These are phyloP conservation scores for Eucalyptus brandiana DNA, from an alignment of 345 rosid species.

Conservation along the genomic window DNA sequence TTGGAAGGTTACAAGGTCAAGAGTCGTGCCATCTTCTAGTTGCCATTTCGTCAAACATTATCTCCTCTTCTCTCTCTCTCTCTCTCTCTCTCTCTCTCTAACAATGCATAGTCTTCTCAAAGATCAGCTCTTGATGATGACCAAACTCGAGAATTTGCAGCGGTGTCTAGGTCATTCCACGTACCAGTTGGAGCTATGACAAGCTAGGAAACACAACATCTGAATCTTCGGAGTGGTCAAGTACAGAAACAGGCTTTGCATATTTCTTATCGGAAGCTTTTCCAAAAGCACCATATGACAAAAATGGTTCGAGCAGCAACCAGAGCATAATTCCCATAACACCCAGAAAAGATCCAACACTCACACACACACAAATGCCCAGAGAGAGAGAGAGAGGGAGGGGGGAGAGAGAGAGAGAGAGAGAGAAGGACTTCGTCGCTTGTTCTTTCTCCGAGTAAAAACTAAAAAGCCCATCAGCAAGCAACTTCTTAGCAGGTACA, in stretches of 20 bases:
- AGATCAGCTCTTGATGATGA: neutral
- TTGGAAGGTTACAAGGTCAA: neutral
- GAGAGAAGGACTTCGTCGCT: neutral
- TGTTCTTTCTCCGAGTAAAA: neutral
- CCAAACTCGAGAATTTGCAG: neutral
- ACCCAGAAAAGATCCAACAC: neutral
- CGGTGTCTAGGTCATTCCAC: neutral
- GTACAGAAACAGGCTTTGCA: neutral
- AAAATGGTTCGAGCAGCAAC: neutral
- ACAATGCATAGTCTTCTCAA: neutral
- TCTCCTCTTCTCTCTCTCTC: neutral
- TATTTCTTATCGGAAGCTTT: neutral
- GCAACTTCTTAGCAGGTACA: neutral
- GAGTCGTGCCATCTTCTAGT: neutral
- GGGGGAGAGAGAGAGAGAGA: neutral
- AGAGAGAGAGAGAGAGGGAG: neutral
- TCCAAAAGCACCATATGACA: neutral
- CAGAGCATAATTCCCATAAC: neutral
- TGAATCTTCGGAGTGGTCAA: neutral
- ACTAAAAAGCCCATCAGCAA: neutral
- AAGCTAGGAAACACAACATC: neutral
- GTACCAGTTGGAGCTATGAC: neutral
- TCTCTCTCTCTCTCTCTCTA: neutral
- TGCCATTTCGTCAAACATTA: neutral
- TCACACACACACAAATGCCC: neutral